Conservation (phyloP, 129 eudicot genomes). For the Chrysanthemum seticuspe region DNA sequence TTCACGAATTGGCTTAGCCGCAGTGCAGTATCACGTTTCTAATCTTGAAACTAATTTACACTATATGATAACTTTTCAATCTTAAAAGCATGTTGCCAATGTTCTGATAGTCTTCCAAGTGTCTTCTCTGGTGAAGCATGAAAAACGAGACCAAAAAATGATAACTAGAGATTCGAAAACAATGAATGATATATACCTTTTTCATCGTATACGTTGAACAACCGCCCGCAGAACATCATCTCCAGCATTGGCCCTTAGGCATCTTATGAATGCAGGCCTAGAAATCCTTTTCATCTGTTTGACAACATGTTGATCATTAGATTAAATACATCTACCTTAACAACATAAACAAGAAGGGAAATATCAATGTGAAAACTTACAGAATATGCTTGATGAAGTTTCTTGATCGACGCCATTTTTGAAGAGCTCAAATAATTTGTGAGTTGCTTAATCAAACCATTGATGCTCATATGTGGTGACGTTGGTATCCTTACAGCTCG, state of each 20-base stretch:
- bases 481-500: constrained; percentile 16
- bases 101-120: too few species aligned
- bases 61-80: too few species aligned
- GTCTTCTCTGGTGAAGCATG: not conserved
- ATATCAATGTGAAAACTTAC: constrained; percentile 12
- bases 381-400: constrained; percentile 23
- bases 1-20: too few species aligned
- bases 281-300: constrained; percentile 20
- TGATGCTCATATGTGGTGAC: constrained; percentile 28
- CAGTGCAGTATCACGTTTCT: too few species aligned
- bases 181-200: not conserved
- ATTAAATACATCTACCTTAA: not conserved
- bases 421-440: constrained; percentile 29
- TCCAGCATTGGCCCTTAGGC: constrained; percentile 21
- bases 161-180: not conserved
- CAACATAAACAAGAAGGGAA: not conserved
- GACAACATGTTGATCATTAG: not conserved
- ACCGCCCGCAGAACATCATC: constrained; percentile 29
- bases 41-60: too few species aligned
- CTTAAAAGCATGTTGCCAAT: too few species aligned
- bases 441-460: constrained; percentile 24
- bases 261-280: constrained; percentile 20
- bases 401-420: constrained; percentile 22
- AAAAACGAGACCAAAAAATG: not conserved
- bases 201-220: constrained; percentile 9